These are phyloP conservation scores for Prillingera fragicola DNA, from an alignment of 1,284 basidiomycete species.

Conservation along the genomic window DNA sequence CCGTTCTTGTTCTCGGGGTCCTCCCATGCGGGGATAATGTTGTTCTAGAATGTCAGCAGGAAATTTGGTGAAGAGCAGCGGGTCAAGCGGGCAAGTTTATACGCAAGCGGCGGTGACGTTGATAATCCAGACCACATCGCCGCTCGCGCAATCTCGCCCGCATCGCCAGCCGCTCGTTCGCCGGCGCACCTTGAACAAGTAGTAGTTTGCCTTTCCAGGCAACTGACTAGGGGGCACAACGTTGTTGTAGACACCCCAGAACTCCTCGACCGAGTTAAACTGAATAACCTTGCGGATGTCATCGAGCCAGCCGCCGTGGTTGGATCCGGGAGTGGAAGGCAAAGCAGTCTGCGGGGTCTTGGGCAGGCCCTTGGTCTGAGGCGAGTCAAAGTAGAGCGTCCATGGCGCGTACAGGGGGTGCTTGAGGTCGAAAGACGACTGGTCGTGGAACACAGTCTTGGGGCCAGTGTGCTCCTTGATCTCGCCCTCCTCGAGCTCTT, in stretches of 20 bases:
- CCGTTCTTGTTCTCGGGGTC: conserved; percentile 92
- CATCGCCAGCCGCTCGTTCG: too few relatives aligned
- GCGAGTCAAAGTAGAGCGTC: conserved; percentile 97
- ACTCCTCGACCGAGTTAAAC: conserved; percentile 93
- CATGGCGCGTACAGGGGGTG: conserved; percentile 88
- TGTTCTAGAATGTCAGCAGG: conserved; percentile 57
- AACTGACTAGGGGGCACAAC: conserved; percentile 93
- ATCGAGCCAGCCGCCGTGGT: conserved; percentile 79
- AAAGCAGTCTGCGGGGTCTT: conserved; percentile 63
- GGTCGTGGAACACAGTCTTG: conserved; percentile 84
- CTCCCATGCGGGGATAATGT: conserved; percentile 95
- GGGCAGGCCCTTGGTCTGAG: conserved; percentile 75
- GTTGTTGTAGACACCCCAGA: conserved; percentile 99
- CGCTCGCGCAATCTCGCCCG: too few relatives aligned
- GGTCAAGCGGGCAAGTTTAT: too few relatives aligned
- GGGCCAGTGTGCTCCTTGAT: conserved; percentile 47
- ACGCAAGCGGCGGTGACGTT: too few relatives aligned
- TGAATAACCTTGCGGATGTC: conserved; percentile 90
- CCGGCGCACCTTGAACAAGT: conserved; percentile 76
- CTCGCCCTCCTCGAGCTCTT: conserved; percentile 38
- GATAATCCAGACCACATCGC: too few relatives aligned
- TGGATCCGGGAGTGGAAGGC: conserved; percentile 61
- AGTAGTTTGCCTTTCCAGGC: conserved; percentile 95
- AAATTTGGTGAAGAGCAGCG: background rate
- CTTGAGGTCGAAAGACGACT: conserved; percentile 88